Conservation (phyloP, 2,329 filamentous ascomycete species). For the Trichoderma sp. region DNA sequence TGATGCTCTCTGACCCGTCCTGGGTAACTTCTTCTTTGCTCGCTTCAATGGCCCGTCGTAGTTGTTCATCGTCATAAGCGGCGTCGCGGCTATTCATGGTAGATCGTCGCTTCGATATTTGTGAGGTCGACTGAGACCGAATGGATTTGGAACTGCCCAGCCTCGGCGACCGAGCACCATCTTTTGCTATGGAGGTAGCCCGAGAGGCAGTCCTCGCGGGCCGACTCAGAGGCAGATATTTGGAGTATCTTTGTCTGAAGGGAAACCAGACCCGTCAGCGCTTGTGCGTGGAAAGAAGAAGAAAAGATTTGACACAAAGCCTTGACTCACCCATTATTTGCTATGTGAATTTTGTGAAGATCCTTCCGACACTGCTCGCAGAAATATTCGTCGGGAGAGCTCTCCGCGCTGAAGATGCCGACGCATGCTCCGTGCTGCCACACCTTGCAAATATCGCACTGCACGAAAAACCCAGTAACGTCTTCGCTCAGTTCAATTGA, state of each 20-base stretch:
- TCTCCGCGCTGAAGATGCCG: constrained; percentile 91
- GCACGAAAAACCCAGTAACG: constrained; percentile 91
- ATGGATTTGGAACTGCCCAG: constrained; percentile 59
- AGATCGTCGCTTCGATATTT: constrained; percentile 79
- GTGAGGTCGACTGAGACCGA: constrained; percentile 53
- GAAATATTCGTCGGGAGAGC: constrained; percentile 95
- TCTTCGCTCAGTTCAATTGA: constrained; percentile 74
- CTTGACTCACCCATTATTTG: constrained; percentile 77
- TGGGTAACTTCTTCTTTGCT: constrained; percentile 78
- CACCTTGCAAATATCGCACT: constrained; percentile 96
- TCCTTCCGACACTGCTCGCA: constrained; percentile 94
- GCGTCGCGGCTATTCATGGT: constrained; percentile 98
- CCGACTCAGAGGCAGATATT: constrained; percentile 63
- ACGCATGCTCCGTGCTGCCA: constrained; percentile 99
- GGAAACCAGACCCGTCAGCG: background rate
- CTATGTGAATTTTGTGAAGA: constrained; percentile 79
- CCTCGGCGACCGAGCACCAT: constrained; percentile 58
- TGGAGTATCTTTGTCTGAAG: constrained; percentile 66
- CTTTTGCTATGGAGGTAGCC: constrained; percentile 67
- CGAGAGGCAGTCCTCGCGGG: constrained; percentile 60
- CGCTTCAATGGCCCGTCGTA: constrained; percentile 88
- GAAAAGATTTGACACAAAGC: background rate
- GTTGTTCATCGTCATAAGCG: constrained; percentile 89
- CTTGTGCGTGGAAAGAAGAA: background rate
- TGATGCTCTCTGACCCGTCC: constrained; percentile 53